Conservation (phyloP, 805 yeast species). For the Sungouiella thailandica region DNA sequence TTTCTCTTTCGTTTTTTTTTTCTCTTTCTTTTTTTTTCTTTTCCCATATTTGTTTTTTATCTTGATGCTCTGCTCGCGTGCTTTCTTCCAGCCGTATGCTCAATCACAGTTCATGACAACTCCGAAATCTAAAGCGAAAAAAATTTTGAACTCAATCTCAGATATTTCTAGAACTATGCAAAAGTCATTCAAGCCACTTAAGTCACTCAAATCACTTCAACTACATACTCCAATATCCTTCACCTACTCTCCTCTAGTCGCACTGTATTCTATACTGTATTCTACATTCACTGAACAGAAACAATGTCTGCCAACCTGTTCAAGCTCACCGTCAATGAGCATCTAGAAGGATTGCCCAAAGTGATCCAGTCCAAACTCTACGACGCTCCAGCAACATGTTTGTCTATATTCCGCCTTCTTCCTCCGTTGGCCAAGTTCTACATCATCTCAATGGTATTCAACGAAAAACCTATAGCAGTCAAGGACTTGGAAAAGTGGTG, state of each 20-base stretch:
- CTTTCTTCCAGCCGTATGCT: too few relatives aligned
- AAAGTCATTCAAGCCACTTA: too few relatives aligned
- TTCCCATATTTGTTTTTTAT: background rate
- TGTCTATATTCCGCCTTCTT: slow-evolving; percentile 84
- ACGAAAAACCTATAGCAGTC: slow-evolving; percentile 65
- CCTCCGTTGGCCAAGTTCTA: slow-evolving; percentile 88
- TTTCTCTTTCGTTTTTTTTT: background rate
- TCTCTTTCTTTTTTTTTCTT: too few relatives aligned
- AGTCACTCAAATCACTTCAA: too few relatives aligned
- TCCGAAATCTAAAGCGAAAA: too few relatives aligned
- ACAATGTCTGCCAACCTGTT: slow-evolving; percentile 30
- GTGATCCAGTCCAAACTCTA: slow-evolving; percentile 78
- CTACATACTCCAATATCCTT: too few relatives aligned
- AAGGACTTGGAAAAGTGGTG: slow-evolving; percentile 75
- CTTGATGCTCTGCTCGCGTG: too few relatives aligned
- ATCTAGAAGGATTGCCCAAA: slow-evolving; percentile 85
- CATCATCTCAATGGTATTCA: slow-evolving; percentile 81
- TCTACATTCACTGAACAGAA: background rate
- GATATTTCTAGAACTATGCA: too few relatives aligned
- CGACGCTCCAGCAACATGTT: slow-evolving; percentile 83
- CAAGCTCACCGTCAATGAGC: slow-evolving; percentile 77
- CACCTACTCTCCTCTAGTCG: too few relatives aligned
- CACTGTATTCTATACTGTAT: background rate
- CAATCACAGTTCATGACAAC: too few relatives aligned
- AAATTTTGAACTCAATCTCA: too few relatives aligned